Evolutionary conservation across 2,329 filamentous ascomycete species (phyloP), one percentile per base, ranked within the genome.

Genomic region (Arachnomyces sp.): DNA sequence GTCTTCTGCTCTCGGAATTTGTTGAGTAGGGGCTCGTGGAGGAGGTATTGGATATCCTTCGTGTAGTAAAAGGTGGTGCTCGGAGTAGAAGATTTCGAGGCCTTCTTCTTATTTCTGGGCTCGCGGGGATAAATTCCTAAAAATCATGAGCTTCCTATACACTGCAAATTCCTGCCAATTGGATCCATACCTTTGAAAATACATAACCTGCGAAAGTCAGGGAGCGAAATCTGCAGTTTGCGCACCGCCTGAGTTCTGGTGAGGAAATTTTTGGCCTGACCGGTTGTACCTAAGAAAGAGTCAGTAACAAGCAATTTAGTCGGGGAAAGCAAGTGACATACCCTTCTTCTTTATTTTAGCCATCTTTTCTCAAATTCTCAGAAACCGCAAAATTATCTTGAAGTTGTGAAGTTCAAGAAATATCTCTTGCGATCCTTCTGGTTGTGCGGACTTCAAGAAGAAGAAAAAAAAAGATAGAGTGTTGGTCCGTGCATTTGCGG

Each of bases 1-100:
- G 84, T 77, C 69, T 98, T 98, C 65, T 96, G 92, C 48, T 98
- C 92, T 60, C 92, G 84, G 71, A 98, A 96, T 65, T 94, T 95
- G 56, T 80, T 77, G 43, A 98, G 75, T 4, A 98, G 76, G 20
- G 92, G 93, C 67, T 98, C 92, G 66, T 98, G 92, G 44, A 96
- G 81, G 38, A 98, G 82, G 58, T 95, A 98, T 67, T 96, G 90
- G 53, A 98, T 95, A 63, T 98, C 92, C 72, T 94, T 94, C 60
- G 89, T 79, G 66, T 81, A 82, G 68, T 82, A 82, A 63, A 96
- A 98, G 47, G 92, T 98, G 18, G 90, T 96, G 41, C 84, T 89
- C 46, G 83, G 81, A 28, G 85, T 94, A 17, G 88, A 80, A 44
- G 85, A 87, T 67, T 93, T 94, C 60, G 84, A 86, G 31, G 85